Evolutionary conservation across 495 filamentous ascomycete genomes (phyloP), one percentile per base, ranked within the genome.

Genomic region (Aspergillus incahuasiensis): DNA sequence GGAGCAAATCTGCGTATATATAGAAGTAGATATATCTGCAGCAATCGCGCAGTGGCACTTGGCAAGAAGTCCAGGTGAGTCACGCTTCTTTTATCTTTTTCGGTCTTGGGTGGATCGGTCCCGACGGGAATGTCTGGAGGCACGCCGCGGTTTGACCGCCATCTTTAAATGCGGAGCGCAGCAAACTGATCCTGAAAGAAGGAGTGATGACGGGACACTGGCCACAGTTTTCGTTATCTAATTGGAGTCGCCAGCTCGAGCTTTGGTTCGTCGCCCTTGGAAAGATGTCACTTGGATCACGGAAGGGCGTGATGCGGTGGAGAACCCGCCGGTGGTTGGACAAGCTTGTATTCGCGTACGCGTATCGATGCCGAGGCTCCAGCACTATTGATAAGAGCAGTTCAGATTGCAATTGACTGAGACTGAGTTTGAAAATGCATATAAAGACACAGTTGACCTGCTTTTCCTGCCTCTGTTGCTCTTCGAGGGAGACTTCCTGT

Each of bases 221-320:
- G 13, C 24, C 19, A 18, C 51, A 57, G 53, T 66, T 72, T 65
- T 55, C 60, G 57, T 72, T 70, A 72, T 70, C 69, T 72, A 72
- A 72, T 65, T 54, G 47, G 58, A 40, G 40, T 43, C 35, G 48
- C 55, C 54, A 56, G 59, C 56, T 52, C 46, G 44, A 49, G 55
- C 40, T 48, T 51, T 48, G 46, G 41, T 52, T 53, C 45, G 45
- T 46, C 24, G 34, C 11, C 32, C 32, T 18, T 13, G 16, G 19
- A 16, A 38, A 16, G 45, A 58, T 55, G 62, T 41, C 24, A 54
- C 58, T 48, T 20, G 55, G 41, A 49, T 61, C 62, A 62, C 24
- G 38, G 18, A 45, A 64, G 56, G 62, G 64, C 61, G 66, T 50
- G 42, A 48, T 40, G 50, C 15, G 16, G 38, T 53, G 38, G 11